Conservation (phyloP, 1,284 basidiomycete species). For the Apiotrichum siamense region DNA sequence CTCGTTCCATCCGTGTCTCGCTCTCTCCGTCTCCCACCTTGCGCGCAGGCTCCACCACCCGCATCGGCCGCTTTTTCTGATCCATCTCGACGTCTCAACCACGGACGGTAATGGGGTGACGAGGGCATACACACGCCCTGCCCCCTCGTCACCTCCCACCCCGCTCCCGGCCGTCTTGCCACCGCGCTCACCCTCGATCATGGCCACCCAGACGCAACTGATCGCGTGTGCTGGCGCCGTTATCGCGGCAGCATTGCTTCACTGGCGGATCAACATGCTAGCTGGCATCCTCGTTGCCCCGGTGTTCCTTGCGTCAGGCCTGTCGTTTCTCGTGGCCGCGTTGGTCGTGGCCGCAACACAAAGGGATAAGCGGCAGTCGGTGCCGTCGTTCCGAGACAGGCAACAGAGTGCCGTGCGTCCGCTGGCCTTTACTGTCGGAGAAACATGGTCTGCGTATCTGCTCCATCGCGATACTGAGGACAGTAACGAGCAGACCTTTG, state of each 20-base stretch:
- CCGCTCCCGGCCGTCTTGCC: neutral
- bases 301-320: neutral
- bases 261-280: neutral
- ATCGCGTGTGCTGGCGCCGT: no score
- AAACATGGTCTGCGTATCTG: neutral
- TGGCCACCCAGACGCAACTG: no score
- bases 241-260: neutral
- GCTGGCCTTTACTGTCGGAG: conserved; percentile 2
- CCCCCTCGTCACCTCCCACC: neutral
- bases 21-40: no score
- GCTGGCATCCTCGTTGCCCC: neutral
- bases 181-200: neutral
- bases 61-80: no score
- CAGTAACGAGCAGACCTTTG: neutral
- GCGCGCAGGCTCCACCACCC: no score
- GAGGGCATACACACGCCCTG: neutral
- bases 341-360: neutral
- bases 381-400: neutral
- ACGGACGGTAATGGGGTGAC: neutral
- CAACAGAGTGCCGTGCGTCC: conserved; percentile 6
- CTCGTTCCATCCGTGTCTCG: no score
- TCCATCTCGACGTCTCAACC: no score
- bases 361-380: neutral
- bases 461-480: neutral
- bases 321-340: neutral